Base-by-base conservation (phyloP, 768 basidiomycete species). In the Lentinula guzmanii region DNA sequence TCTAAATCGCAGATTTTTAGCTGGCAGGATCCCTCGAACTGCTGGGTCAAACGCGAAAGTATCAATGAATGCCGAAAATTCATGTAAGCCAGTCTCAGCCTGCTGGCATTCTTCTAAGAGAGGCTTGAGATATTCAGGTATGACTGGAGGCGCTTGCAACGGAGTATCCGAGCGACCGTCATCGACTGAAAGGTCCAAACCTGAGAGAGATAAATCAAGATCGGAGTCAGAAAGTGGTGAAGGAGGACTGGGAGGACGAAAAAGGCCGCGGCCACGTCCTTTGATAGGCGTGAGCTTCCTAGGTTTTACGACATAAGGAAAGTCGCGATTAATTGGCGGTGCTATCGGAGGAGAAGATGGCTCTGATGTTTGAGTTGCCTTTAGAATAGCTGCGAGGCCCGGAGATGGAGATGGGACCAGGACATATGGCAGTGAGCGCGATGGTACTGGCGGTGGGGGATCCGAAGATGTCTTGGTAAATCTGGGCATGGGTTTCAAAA, bases 11-110 rank as follows among this genome's bases (percentile, higher is more conserved):
- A 72, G 62, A 63, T 74, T 65, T 41, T 52, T 63, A 5, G 56
- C 34, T 0, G 31, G 50, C 28, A 61, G 48, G 5, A 69, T 66
- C n/a, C 68, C 65, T 68, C 65, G 34, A n/a, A 90, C 80, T 58
- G 90, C 77, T 2, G 86, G 82, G 67, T 92, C 91, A 64, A 81
- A 83, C 9, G 89, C 90, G 67, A 93, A 93, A 21, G 84, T 83
- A 65, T 88, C 83, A 41, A 94, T 90, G 74, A 94, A 94, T 3
- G 88, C 82, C 48, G 89, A 90, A 67, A 94, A 93, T 63, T 91
- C 89, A 65, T 89, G 80, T 6, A 87, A 83, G 13, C 82, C 81
- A 33, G 74, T 76, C 59, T 78, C 75, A 51, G 81, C 74, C 70
- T 93, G 91, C 34, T 79, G 74, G 65, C 91, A 93, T 71, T 91